Evolutionary conservation across 2,329 filamentous ascomycete genomes (phyloP).

Genomic region (Talaromyces amestolkiae): DNA sequence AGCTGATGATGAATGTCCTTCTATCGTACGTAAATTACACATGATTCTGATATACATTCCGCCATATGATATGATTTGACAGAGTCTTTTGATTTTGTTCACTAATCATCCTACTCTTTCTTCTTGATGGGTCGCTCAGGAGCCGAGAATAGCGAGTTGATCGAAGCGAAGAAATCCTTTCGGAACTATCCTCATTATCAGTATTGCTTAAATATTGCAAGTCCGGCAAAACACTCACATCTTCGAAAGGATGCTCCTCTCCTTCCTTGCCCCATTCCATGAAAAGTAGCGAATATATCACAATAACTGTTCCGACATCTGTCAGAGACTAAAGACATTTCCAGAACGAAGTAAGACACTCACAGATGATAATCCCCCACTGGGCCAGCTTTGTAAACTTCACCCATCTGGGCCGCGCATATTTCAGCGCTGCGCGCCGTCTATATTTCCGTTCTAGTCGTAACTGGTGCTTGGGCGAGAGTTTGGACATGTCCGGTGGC

Average conservation of each 20-base stretch:
- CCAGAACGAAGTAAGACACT: slow-evolving; percentile 23
- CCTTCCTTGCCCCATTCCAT: slow-evolving; percentile 45
- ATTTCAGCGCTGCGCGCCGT: slow-evolving; percentile 60
- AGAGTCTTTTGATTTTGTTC: neutral
- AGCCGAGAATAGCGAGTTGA: slow-evolving; percentile 34
- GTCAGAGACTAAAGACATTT: neutral
- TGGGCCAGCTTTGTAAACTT: slow-evolving; percentile 59
- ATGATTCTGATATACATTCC: slow-evolving; percentile 1
- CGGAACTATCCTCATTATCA: slow-evolving; percentile 30
- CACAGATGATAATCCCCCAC: slow-evolving; percentile 54
- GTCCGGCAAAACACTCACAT: slow-evolving; percentile 31
- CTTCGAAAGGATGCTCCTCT: slow-evolving; percentile 39
- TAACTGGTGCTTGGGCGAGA: slow-evolving; percentile 65
- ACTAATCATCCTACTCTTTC: slow-evolving; percentile 5
- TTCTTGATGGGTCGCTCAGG: slow-evolving; percentile 29
- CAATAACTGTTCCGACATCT: slow-evolving; percentile 34
- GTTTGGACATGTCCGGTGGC: slow-evolving; percentile 62
- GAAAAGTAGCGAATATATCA: slow-evolving; percentile 44
- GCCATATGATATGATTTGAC: neutral
- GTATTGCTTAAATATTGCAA: neutral
- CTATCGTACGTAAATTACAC: neutral
- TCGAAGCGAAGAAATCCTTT: slow-evolving; percentile 32
- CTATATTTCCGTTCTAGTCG: slow-evolving; percentile 66
- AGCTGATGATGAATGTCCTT: neutral
- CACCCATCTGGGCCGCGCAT: slow-evolving; percentile 57